Percentiles rank a stretch among this genome's conserved stretches.
phyloP scores from a whole-genome alignment of 169 alveolate genomes.

The Besnoitia besnoiti region DNA sequence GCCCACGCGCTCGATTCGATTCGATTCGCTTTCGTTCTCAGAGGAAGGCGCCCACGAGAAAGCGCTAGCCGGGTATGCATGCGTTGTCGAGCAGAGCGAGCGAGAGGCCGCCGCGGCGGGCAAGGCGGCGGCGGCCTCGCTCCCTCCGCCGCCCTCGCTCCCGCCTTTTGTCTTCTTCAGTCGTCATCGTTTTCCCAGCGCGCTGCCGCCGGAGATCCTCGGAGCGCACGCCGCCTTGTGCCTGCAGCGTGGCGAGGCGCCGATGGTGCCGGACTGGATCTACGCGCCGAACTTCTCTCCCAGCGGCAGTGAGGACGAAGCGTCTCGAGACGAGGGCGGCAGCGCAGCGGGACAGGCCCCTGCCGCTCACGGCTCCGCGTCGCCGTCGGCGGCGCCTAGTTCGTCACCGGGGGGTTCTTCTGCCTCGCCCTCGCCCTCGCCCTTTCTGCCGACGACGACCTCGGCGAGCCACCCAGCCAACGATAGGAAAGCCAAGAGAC shows the following conservation, averaged over 20 bases:
- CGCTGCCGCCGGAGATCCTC: constrained; percentile 33
- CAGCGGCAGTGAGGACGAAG: not conserved
- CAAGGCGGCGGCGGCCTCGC: not conserved
- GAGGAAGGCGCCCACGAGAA: not conserved
- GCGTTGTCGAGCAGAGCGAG: not conserved
- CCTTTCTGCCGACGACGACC: not conserved
- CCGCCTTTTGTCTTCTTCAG: constrained; percentile 61
- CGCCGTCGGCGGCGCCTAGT: not conserved
- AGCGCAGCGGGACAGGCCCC: not conserved
- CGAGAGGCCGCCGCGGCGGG: not conserved
- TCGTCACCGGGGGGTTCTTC: not conserved
- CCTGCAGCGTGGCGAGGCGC: constrained; percentile 58
- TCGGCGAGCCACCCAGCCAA: not conserved
- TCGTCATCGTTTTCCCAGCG: constrained; percentile 41
- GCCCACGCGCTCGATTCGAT: no score
- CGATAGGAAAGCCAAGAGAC: not conserved
- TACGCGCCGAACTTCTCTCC: no score
- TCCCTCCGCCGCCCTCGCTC: constrained; percentile 23
- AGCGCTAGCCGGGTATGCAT: not conserved
- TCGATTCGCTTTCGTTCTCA: not conserved
- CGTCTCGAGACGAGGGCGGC: not conserved
- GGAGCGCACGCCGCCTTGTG: constrained; percentile 67
- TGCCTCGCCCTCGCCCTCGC: not conserved
- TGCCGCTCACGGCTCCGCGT: not conserved
- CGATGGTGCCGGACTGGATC: constrained; percentile 61